phyloP scores from a whole-genome alignment of 768 basidiomycete species.

The Lentinula boryana region DNA sequence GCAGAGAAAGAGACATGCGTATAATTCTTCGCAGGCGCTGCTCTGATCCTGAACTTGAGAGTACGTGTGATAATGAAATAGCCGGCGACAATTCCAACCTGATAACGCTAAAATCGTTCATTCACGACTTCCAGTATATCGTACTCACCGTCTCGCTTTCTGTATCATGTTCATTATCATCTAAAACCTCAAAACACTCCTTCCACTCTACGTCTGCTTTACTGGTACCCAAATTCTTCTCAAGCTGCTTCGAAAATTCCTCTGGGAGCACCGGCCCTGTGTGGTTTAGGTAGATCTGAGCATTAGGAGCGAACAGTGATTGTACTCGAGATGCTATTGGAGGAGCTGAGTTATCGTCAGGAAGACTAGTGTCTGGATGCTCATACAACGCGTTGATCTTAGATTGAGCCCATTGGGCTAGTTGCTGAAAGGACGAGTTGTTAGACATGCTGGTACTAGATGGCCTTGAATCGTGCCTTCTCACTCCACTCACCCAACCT shows the following conservation, averaged over 20 bases:
- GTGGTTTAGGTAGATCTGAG: conserved; percentile 29
- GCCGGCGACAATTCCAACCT: conserved; percentile 34
- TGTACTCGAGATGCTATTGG: conserved; percentile 15
- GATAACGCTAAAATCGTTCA: neutral
- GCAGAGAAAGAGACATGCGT: conserved; percentile 32
- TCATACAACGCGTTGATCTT: conserved; percentile 23
- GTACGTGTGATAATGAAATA: conserved; percentile 31
- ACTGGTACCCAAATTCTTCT: conserved; percentile 13
- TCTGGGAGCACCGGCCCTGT: conserved; percentile 14
- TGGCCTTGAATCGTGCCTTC: no score
- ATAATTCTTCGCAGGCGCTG: conserved; percentile 24
- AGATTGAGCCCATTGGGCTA: conserved; percentile 22
- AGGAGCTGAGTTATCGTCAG: conserved; percentile 3
- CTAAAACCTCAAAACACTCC: conserved; percentile 20
- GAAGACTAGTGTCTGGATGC: neutral
- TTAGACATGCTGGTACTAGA: neutral
- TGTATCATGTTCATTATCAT: neutral
- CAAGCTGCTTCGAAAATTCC: conserved; percentile 21
- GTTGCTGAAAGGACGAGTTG: neutral
- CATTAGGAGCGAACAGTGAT: conserved; percentile 23
- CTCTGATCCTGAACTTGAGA: conserved; percentile 35
- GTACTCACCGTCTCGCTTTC: neutral
- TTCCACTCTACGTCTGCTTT: conserved; percentile 27
- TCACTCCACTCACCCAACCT: no score
- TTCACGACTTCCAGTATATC: neutral